These are phyloP conservation scores for Apophysomyces variabilis DNA, from an alignment of 371 early-diverging fungal genomes.

Conservation along the genomic window DNA sequence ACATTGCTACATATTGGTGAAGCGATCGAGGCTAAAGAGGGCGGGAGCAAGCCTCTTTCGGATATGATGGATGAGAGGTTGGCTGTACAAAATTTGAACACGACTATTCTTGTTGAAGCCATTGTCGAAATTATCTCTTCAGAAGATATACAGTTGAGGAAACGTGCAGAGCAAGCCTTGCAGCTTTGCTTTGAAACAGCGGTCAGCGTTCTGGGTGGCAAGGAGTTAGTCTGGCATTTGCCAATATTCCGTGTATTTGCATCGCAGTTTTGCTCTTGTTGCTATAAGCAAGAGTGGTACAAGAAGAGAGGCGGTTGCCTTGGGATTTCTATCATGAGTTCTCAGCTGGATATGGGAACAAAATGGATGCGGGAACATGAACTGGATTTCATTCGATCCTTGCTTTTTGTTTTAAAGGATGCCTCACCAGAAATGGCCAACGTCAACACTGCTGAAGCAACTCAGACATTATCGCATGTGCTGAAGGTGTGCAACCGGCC, in stretches of 20 bases:
- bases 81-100: conserved; percentile 55
- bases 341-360: conserved; percentile 81
- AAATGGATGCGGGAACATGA: conserved; percentile 93
- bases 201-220: conserved; percentile 58
- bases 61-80: conserved; percentile 54
- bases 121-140: conserved; percentile 81
- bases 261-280: conserved; percentile 79
- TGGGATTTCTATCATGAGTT: conserved; percentile 85
- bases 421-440: conserved; percentile 82
- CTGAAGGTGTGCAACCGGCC: conserved; percentile 83
- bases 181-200: conserved; percentile 70
- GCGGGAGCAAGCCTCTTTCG: conserved; percentile 47
- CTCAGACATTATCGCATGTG: conserved; percentile 76
- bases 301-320: conserved; percentile 88
- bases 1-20: conserved; percentile 75
- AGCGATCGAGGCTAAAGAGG: conserved; percentile 62
- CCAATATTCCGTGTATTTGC: conserved; percentile 81
- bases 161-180: conserved; percentile 72
- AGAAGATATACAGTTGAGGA: conserved; percentile 64
- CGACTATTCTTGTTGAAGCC: conserved; percentile 75
- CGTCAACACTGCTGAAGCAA: conserved; percentile 77
- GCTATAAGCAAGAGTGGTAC: conserved; percentile 87
- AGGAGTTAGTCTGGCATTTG: conserved; percentile 65
- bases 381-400: conserved; percentile 89
- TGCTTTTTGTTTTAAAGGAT: conserved; percentile 95